Evolutionary conservation across 257 asterid species (phyloP), one percentile per base, ranked within the genome.

Genomic region (Fraxinus excelsior): DNA sequence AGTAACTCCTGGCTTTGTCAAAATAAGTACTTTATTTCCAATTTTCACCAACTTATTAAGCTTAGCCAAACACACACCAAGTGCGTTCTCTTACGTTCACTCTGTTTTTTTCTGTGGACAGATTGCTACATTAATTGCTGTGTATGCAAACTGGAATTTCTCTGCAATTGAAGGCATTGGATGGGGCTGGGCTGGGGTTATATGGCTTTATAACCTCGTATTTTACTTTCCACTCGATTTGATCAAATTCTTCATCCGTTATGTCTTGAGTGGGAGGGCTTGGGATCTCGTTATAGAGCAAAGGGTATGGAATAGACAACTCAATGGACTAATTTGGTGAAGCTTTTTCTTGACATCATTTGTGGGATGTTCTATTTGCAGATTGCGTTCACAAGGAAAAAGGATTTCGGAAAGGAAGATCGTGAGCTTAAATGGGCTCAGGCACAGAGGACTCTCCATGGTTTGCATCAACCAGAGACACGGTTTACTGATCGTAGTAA

Each of bases 151-250:
- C 35, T 80, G 80, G 83, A 70, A 51, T 31, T 80, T 80, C 37
- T 31, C 83, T 34, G 71, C 72, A n/a, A 80, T 80, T n/a, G 76
- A 69, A 68, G 83, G 83, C 35, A 75, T 75, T 28, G 83, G 83
- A 29, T 80, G 80, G 80, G 80, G 83, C 14, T 80, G 83, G 83
- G 83, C 83, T 3, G 79, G 83, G 32, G 83, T 80, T 26, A 80
- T 80, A 53, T 80, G 83, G 79, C 64, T 80, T 12, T 80, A 80
- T 35, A 80, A 71, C 31, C 10, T 75, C 38, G 10, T 80, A 8
- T 37, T 60, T 66, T 80, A 80, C 66, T 37, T 80, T 4, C 83
- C 80, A 9, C 80, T 80, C 3, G 80, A 80, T 71, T 7, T 68
- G 8, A 35, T 80, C 34, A 80, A 80, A 68, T 75, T 80, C 40